phyloP scores from a whole-genome alignment of 768 basidiomycete species.

The Suillus subluteus region DNA sequence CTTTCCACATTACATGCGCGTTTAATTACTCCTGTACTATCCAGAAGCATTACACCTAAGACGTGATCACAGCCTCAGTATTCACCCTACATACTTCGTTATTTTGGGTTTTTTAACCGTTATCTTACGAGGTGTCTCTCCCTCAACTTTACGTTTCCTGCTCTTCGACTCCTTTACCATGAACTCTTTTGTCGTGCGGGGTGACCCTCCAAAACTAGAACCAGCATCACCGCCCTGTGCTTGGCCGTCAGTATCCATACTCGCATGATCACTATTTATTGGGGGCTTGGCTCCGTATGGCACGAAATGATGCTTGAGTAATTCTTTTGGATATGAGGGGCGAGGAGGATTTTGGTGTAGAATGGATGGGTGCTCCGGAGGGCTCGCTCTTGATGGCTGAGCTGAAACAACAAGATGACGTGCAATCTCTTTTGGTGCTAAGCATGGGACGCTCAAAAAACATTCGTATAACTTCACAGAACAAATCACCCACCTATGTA shows the following conservation, averaged over 20 bases:
- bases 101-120: conserved; percentile 50
- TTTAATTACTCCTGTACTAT: conserved; percentile 22
- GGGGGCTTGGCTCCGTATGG: conserved; percentile 50
- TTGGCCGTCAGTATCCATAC: conserved; percentile 25
- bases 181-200: conserved; percentile 19
- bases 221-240: conserved; percentile 25
- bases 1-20: conserved; percentile 22
- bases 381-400: conserved; percentile 39
- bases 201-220: background rate
- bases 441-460: background rate
- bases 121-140: conserved; percentile 46
- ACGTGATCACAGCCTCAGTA: background rate
- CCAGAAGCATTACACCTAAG: background rate
- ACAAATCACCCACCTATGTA: conserved; percentile 50
- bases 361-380: conserved; percentile 18
- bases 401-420: conserved; percentile 63
- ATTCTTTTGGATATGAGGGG: conserved; percentile 57
- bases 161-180: conserved; percentile 33
- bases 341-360: conserved; percentile 57
- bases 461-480: background rate
- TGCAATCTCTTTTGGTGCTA: conserved; percentile 64
- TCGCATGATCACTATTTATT: conserved; percentile 9
- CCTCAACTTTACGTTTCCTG: conserved; percentile 53
- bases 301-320: conserved; percentile 65
- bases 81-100: background rate